Conservation (phyloP, 2,329 filamentous ascomycete species). For the Thelonectria rubi region DNA sequence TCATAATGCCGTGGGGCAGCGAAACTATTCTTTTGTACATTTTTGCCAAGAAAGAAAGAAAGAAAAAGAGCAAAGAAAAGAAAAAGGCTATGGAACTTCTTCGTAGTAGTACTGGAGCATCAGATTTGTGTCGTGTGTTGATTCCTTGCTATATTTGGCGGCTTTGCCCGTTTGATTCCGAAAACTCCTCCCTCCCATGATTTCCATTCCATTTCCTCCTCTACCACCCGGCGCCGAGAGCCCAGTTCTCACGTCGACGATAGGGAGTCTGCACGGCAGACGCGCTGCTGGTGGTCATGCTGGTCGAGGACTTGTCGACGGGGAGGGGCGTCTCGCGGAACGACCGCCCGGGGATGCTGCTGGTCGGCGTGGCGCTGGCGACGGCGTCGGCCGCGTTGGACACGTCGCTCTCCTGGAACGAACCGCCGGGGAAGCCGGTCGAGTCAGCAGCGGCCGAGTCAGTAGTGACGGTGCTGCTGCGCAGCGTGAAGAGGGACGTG, state of each 20-base stretch:
- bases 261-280: slow-evolving; percentile 31
- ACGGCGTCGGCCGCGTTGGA: neutral
- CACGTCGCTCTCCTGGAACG: slow-evolving; percentile 33
- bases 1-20: too few species aligned
- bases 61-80: slow-evolving; percentile 23
- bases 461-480: slow-evolving; percentile 17
- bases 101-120: too few species aligned
- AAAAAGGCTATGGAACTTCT: slow-evolving; percentile 7
- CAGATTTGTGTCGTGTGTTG: too few species aligned
- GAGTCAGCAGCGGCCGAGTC: slow-evolving; percentile 18
- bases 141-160: too few species aligned
- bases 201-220: too few species aligned
- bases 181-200: too few species aligned
- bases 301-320: slow-evolving; percentile 7
- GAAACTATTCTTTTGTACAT: too few species aligned
- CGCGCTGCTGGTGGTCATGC: slow-evolving; percentile 19
- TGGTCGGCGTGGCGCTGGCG: slow-evolving; percentile 13
- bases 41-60: slow-evolving; percentile 6
- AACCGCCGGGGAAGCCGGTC: slow-evolving; percentile 29
- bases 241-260: slow-evolving; percentile 39
- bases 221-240: slow-evolving; percentile 36
- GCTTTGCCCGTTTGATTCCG: too few species aligned
- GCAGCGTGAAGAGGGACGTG: neutral
- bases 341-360: slow-evolving; percentile 32
- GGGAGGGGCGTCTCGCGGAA: slow-evolving; percentile 34